These are phyloP conservation scores for Parathielavia hyrcaniae DNA, from an alignment of 495 filamentous ascomycete species.

Conservation along the genomic window DNA sequence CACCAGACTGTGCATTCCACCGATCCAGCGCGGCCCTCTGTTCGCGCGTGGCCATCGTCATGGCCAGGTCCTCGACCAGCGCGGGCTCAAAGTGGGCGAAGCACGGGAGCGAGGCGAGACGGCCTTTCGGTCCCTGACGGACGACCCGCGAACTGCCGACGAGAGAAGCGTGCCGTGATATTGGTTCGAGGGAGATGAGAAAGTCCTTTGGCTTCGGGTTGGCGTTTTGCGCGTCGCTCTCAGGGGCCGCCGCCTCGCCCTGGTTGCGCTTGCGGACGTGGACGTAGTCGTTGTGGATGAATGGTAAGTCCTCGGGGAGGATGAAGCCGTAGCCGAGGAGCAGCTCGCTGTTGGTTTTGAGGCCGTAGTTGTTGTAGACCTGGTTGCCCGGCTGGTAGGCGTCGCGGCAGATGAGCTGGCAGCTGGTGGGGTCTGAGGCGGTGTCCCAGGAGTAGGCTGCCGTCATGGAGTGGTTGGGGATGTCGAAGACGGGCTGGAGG, in stretches of 20 bases:
- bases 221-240: neutral
- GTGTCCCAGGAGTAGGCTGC: constrained; percentile 40
- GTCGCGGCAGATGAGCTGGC: constrained; percentile 31
- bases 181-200: constrained; percentile 39
- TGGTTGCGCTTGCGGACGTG: constrained; percentile 39
- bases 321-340: constrained; percentile 51
- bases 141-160: constrained; percentile 27
- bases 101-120: constrained; percentile 27
- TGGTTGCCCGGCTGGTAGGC: constrained; percentile 32
- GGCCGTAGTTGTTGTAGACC: constrained; percentile 52
- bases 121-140: constrained; percentile 14
- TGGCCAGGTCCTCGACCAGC: constrained; percentile 34
- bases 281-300: constrained; percentile 46
- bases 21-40: constrained; percentile 14
- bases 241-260: neutral
- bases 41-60: constrained; percentile 18
- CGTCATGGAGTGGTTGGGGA: constrained; percentile 47
- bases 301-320: constrained; percentile 33
- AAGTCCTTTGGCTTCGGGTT: constrained; percentile 30
- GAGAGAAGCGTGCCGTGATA: constrained; percentile 34
- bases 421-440: constrained; percentile 23
- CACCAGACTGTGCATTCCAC: neutral
- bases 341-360: constrained; percentile 49
- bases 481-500: constrained; percentile 48
- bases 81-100: constrained; percentile 41